Conservation (phyloP, 2,329 filamentous ascomycete species). For the Exophiala alcalophila region DNA sequence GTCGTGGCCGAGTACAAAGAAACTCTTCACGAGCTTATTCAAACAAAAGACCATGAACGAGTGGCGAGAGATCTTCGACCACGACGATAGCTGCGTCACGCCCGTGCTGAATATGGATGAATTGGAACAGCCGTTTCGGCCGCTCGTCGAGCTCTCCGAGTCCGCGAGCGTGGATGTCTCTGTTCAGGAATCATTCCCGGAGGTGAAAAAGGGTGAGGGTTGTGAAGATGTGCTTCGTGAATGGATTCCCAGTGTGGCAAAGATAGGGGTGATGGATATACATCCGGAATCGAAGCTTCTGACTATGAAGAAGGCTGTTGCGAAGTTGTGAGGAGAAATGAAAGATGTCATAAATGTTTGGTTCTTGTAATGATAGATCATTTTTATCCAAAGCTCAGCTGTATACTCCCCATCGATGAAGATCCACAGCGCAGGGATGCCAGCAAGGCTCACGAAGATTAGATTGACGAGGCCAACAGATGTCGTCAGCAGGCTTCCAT, state of each 20-base stretch:
- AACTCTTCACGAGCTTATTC: slow-evolving; percentile 62
- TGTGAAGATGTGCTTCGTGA: slow-evolving; percentile 11
- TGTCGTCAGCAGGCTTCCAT: too few relatives aligned
- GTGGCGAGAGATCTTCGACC: slow-evolving; percentile 84
- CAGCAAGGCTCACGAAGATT: too few relatives aligned
- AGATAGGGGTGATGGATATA: slow-evolving; percentile 6
- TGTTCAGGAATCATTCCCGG: slow-evolving; percentile 16
- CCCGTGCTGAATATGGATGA: slow-evolving; percentile 75
- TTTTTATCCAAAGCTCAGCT: not conserved
- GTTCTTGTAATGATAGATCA: too few relatives aligned
- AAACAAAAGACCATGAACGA: slow-evolving; percentile 65
- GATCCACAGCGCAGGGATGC: too few relatives aligned
- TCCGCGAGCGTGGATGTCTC: slow-evolving; percentile 66
- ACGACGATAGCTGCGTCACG: slow-evolving; percentile 87
- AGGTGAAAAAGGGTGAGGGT: slow-evolving; percentile 18
- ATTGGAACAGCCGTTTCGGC: slow-evolving; percentile 54
- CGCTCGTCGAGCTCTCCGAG: slow-evolving; percentile 52
- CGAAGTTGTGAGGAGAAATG: too few relatives aligned
- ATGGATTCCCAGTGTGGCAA: slow-evolving; percentile 8
- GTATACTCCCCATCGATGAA: slow-evolving; percentile 21
- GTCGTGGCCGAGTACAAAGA: slow-evolving; percentile 65
- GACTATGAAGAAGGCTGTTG: not conserved
- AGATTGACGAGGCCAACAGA: too few relatives aligned
- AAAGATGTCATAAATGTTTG: too few relatives aligned
- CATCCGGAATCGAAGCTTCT: slow-evolving; percentile 9